Conservation (phyloP, 176 grass and related monocot genomes). For the Carex pumila region DNA sequence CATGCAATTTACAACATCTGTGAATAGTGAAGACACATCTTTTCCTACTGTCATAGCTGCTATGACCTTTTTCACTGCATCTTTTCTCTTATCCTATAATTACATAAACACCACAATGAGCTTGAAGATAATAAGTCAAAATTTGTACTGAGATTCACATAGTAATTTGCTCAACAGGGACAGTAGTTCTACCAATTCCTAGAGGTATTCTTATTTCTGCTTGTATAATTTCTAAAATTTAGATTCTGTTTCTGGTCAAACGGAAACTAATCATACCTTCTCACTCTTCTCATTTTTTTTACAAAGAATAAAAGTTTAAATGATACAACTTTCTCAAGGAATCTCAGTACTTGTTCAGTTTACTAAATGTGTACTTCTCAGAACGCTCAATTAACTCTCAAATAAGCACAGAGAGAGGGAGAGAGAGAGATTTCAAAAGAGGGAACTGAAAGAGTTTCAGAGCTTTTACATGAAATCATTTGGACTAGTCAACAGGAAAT, state of each 20-base stretch:
- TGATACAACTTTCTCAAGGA: background rate
- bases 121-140: background rate
- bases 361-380: background rate
- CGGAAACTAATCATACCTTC: background rate
- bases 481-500: background rate
- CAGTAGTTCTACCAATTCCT: background rate
- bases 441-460: background rate
- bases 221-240: background rate
- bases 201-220: background rate
- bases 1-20: constrained; percentile 98
- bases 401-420: background rate
- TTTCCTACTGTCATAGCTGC: constrained; percentile 99
- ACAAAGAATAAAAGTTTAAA: background rate
- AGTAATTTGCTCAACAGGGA: background rate
- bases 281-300: background rate
- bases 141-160: background rate
- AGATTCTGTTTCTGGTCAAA: background rate
- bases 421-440: background rate
- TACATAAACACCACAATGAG: background rate
- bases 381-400: background rate
- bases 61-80: constrained; percentile 99
- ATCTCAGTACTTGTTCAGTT: background rate
- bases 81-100: constrained; percentile 93
- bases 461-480: background rate
- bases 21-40: constrained; percentile 96